Evolutionary conservation across 768 basidiomycete genomes (phyloP).

Genomic region (Serendipita sp.): DNA sequence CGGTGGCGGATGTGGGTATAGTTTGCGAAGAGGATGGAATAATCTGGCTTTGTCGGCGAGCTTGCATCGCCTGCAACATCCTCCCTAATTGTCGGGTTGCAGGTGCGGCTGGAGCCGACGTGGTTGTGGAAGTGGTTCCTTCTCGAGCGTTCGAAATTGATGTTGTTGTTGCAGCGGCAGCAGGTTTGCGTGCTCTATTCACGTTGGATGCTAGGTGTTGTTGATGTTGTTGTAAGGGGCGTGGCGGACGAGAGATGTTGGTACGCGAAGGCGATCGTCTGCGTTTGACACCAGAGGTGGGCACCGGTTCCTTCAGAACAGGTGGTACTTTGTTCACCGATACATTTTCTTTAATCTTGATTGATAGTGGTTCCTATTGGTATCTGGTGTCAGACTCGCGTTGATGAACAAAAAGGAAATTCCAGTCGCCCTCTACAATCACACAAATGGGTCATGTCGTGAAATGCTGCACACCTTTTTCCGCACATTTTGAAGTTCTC

Average conservation of each 20-base stretch:
- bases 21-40: constrained; percentile 25
- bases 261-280: constrained; percentile 50
- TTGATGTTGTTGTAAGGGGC: constrained; percentile 40
- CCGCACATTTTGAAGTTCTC: constrained; percentile 1
- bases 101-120: constrained; percentile 14
- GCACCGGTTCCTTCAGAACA: not conserved
- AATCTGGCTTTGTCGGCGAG: constrained; percentile 10
- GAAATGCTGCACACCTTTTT: constrained; percentile 2
- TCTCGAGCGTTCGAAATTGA: not conserved
- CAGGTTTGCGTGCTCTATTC: not conserved
- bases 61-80: constrained; percentile 1
- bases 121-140: constrained; percentile 30
- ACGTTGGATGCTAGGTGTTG: not conserved
- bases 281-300: constrained; percentile 31
- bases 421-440: not conserved
- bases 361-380: not conserved
- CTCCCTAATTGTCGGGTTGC: constrained; percentile 9
- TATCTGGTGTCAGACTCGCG: not conserved
- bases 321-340: not conserved
- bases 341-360: not conserved
- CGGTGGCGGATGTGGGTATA: constrained; percentile 8
- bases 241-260: constrained; percentile 41
- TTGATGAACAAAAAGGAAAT: not conserved
- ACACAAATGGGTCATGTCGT: not conserved
- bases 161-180: constrained; percentile 23